A percentile compares a stretch with the other conserved stretches of the same genome.
phyloP scores from a whole-genome alignment of 176 grass and related monocot genomes.

The Eleusine coracana region DNA sequence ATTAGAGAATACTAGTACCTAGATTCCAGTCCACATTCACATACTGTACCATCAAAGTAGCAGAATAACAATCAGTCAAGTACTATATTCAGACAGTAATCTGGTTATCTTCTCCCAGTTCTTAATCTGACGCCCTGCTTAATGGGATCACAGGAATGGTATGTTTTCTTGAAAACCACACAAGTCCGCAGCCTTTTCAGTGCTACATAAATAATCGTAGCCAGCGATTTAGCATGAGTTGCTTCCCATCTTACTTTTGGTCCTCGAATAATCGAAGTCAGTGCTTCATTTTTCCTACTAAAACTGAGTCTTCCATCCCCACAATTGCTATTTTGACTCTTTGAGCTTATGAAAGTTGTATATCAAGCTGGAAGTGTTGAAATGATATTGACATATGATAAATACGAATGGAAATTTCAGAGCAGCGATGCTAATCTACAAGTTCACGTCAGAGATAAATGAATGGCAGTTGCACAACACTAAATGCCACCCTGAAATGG shows the following conservation, averaged over 20 bases:
- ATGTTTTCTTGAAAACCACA: background rate
- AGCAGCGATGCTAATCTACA: background rate
- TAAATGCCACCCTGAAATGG: background rate
- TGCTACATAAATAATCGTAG: background rate
- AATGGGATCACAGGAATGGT: background rate
- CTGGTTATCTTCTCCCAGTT: background rate
- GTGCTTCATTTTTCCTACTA: background rate
- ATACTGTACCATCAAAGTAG: background rate
- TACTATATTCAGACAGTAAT: background rate
- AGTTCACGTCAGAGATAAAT: background rate
- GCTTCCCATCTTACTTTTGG: background rate
- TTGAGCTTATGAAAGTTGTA: background rate
- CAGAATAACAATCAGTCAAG: background rate
- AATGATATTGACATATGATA: background rate
- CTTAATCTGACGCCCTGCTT: background rate
- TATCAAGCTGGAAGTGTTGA: background rate
- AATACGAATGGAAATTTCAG: background rate
- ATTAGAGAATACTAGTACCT: background rate
- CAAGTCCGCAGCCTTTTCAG: background rate
- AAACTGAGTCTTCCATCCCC: background rate
- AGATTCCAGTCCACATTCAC: background rate
- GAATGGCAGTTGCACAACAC: background rate
- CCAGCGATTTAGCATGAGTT: background rate
- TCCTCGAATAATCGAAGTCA: background rate
- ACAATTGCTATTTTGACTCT: background rate